phyloP scores from a whole-genome alignment of 495 filamentous ascomycete species.

The Penicillium simplicissimum region DNA sequence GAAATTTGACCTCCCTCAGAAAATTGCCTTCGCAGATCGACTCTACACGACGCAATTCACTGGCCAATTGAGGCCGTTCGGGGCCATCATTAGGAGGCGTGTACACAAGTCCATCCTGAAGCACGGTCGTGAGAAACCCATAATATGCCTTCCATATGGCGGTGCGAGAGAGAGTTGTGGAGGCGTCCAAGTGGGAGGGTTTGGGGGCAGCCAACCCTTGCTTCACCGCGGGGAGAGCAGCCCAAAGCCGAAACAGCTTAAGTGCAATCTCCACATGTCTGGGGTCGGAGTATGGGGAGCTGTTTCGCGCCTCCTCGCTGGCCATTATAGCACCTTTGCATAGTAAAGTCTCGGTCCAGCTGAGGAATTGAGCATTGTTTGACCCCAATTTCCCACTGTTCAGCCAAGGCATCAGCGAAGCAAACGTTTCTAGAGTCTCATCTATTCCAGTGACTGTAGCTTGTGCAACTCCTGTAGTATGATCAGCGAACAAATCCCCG shows the following conservation, averaged over 20 bases:
- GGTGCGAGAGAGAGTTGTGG: slow-evolving; percentile 25
- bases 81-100: slow-evolving; percentile 32
- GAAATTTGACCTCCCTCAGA: slow-evolving; percentile 75
- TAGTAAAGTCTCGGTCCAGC: slow-evolving; percentile 78
- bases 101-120: slow-evolving; percentile 41
- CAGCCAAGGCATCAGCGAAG: slow-evolving; percentile 61
- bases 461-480: slow-evolving; percentile 56
- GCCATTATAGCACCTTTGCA: slow-evolving; percentile 69
- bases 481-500: slow-evolving; percentile 12
- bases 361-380: slow-evolving; percentile 54
- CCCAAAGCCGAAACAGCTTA: slow-evolving; percentile 43
- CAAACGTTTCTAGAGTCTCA: slow-evolving; percentile 64
- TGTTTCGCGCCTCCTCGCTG: slow-evolving; percentile 53
- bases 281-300: slow-evolving; percentile 25
- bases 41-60: slow-evolving; percentile 75
- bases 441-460: slow-evolving; percentile 50
- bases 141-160: slow-evolving; percentile 81
- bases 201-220: slow-evolving; percentile 50
- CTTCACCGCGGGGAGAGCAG: slow-evolving; percentile 41
- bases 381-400: slow-evolving; percentile 34
- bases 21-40: slow-evolving; percentile 70
- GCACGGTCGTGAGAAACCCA: slow-evolving; percentile 62
- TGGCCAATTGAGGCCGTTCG: slow-evolving; percentile 62
- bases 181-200: slow-evolving; percentile 20
- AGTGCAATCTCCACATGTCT: slow-evolving; percentile 39